Percentiles rank a stretch among this genome's conserved stretches.
These are phyloP conservation scores for Cucumis melo DNA, from an alignment of 306 rosid species.

Conservation along the genomic window DNA sequence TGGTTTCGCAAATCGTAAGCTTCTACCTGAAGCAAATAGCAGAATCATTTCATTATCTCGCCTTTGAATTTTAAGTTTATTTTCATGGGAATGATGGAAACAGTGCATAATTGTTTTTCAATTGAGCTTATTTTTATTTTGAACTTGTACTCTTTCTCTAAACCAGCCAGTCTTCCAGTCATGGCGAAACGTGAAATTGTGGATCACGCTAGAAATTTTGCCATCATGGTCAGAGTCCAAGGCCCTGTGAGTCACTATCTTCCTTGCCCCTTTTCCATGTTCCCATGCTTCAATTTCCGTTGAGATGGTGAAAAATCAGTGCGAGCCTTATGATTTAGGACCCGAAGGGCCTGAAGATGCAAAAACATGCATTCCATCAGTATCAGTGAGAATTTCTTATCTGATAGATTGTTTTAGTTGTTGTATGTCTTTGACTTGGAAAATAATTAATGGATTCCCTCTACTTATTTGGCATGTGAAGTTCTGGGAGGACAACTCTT, in stretches of 20 bases:
- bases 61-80: neutral
- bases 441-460: neutral
- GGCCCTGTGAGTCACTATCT: slow-evolving; percentile 61
- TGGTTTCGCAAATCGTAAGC: neutral
- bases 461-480: slow-evolving; percentile 21
- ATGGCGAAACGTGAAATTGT: slow-evolving; percentile 53
- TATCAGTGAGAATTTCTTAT: slow-evolving; percentile 30
- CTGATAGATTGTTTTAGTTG: neutral
- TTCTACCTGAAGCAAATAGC: neutral
- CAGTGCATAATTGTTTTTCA: neutral
- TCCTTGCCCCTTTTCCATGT: neutral
- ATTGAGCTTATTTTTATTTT: neutral
- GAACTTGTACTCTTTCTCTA: neutral
- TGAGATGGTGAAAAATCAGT: slow-evolving; percentile 6
- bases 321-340: slow-evolving; percentile 34
- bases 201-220: slow-evolving; percentile 53
- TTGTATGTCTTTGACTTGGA: neutral
- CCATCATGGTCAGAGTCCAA: slow-evolving; percentile 73
- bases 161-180: neutral
- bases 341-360: slow-evolving; percentile 94
- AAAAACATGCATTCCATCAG: slow-evolving; percentile 82
- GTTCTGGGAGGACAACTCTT: slow-evolving; percentile 82
- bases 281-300: neutral
- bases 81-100: neutral
- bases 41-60: neutral